A percentile compares a stretch with the other conserved stretches of the same genome.
Evolutionary conservation across 257 asterid species (phyloP).

Genomic region (Solanum stenotomum): DNA sequence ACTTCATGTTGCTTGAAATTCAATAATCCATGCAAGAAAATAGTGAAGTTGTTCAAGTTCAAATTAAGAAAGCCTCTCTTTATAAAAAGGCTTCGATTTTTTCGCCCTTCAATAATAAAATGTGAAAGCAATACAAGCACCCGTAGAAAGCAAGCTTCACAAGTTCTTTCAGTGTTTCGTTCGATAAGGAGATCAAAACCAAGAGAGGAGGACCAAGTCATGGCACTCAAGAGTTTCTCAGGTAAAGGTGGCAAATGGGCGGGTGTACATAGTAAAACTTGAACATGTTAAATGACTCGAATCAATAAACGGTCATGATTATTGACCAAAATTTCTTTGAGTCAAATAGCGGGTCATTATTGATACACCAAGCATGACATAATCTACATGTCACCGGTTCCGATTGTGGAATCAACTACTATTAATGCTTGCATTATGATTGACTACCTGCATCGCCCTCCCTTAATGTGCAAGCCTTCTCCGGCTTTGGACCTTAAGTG

Average conservation of each 20-base stretch:
- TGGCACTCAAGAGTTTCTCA: constrained; percentile 39
- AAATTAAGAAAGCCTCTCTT: constrained; percentile 41
- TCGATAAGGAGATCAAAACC: constrained; percentile 9
- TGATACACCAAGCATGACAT: not conserved
- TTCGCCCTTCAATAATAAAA: constrained; percentile 4
- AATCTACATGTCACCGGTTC: not conserved
- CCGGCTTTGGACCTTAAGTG: not conserved
- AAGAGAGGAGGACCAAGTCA: constrained; percentile 23
- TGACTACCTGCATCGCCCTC: not conserved
- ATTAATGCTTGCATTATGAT: not conserved
- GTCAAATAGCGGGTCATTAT: not conserved
- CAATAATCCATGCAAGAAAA: constrained; percentile 47
- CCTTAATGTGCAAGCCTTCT: not conserved
- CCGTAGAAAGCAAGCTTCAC: constrained; percentile 1
- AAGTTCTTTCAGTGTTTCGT: constrained; percentile 12
- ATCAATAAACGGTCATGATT: not conserved
- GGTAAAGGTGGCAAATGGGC: not conserved
- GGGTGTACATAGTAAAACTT: not conserved
- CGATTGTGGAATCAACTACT: fast-evolving
- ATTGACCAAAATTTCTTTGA: not conserved
- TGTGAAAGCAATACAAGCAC: not conserved
- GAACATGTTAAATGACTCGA: not conserved
- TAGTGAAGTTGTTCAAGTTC: constrained; percentile 33
- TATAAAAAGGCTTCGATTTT: constrained; percentile 19
- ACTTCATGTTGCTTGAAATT: constrained; percentile 25